These are phyloP conservation scores for Cudoniella acicularis DNA, from an alignment of 495 filamentous ascomycete species.

Conservation along the genomic window DNA sequence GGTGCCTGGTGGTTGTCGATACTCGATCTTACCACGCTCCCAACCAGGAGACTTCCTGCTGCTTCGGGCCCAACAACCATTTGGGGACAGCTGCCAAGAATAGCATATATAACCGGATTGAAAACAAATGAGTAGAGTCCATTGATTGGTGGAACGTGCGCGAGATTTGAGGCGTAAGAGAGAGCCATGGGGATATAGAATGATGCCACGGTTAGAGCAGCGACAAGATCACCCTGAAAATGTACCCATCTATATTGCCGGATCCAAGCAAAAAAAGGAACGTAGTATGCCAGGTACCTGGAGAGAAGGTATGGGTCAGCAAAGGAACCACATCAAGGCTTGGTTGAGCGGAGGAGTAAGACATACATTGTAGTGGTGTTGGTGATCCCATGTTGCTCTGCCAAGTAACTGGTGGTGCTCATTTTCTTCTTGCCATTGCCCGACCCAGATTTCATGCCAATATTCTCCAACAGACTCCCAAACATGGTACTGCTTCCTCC, in stretches of 20 bases:
- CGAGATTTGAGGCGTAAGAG: conserved; percentile 89
- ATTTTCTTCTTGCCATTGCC: conserved; percentile 52
- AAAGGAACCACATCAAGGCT: neutral
- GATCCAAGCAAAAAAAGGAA: conserved; percentile 88
- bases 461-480: conserved; percentile 6
- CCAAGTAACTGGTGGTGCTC: conserved; percentile 59
- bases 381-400: conserved; percentile 55
- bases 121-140: conserved; percentile 95
- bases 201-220: conserved; percentile 85
- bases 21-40: conserved; percentile 76
- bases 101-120: conserved; percentile 82
- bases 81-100: conserved; percentile 84
- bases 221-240: conserved; percentile 80
- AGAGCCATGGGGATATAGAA: conserved; percentile 98
- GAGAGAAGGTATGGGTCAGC: conserved; percentile 26
- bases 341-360: neutral
- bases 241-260: conserved; percentile 76
- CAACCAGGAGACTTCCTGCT: conserved; percentile 85
- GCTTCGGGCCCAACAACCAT: conserved; percentile 97
- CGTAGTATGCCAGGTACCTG: conserved; percentile 91
- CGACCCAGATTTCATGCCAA: conserved; percentile 15
- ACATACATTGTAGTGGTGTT: conserved; percentile 55
- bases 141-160: conserved; percentile 88
- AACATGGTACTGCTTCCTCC: conserved; percentile 17
- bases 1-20: conserved; percentile 63